Evolutionary conservation across 2,329 filamentous ascomycete species (phyloP), one percentile per base, ranked within the genome.

Genomic region (Cytospora leucostoma): DNA sequence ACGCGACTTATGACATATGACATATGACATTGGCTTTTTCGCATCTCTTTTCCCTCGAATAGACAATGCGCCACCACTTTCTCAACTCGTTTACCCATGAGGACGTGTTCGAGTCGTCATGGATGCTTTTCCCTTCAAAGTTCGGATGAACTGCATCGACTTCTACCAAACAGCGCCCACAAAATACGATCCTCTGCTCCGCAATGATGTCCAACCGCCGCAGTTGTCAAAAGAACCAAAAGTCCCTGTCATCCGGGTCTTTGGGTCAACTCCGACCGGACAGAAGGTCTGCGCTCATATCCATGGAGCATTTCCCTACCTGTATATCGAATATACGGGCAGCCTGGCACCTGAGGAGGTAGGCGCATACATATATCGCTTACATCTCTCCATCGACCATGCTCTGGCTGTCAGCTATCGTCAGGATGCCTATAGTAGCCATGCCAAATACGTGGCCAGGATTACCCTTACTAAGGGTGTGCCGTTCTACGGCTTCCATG

Each of bases 251-350:
- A 88, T 99, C 65, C 87, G 95, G 68, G 85, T 96, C 12, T 99
- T 98, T 76, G 95, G 95, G 0, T 88, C 93, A 4, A 97, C 94
- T 0, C 92, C 96, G 74, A 95, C 92, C 0, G 95, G 95, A 0
- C 93, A 98, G 77, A 97, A 96, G 73, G 92, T 97, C 17, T 97
- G 95, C 78, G 92, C 92, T 35, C 95, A 99, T 78, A 87, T 99
- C 62, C 95, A 98, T 76, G 95, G 96, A 65, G 93, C 92, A 27
- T 93, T 99, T 71, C 95, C 95, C 1, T 99, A 99, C 73, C 80
- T 98, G n/a, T 98, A 93, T 73, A 82, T 99, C 62, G 89, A 94
- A 74, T 97, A 97, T 74, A 80, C 83, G 55, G 93, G 91, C 27
- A 84, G 84, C 69, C 75, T 95, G 65, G 82, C 81, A 49, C 79